Percentiles rank a stretch among this genome's conserved stretches.
Evolutionary conservation across 805 yeast species (phyloP).

Genomic region (Teunomyces cretensis): DNA sequence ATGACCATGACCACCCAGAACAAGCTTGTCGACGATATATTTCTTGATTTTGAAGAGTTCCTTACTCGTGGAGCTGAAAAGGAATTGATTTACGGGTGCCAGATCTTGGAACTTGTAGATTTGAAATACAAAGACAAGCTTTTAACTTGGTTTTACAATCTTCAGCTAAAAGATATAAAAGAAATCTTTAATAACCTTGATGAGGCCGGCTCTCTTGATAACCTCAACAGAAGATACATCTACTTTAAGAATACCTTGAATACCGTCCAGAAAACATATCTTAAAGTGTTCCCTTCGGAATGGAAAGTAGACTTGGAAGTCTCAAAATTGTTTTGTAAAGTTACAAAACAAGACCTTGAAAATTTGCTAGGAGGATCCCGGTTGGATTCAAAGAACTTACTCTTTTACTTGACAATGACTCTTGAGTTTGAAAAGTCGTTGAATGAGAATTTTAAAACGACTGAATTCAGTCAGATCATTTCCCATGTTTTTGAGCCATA

Average conservation of each 20-base stretch:
- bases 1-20: slow-evolving; percentile 59
- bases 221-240: slow-evolving; percentile 75
- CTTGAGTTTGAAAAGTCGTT: slow-evolving; percentile 80
- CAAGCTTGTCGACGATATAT: slow-evolving; percentile 64
- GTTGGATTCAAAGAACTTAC: slow-evolving; percentile 61
- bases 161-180: slow-evolving; percentile 69
- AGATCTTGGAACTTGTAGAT: slow-evolving; percentile 66
- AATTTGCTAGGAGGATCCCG: slow-evolving; percentile 46
- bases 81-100: slow-evolving; percentile 61
- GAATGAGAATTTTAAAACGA: slow-evolving; percentile 58
- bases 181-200: slow-evolving; percentile 75
- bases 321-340: slow-evolving; percentile 60
- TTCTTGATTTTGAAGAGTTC: slow-evolving; percentile 64
- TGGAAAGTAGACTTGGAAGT: slow-evolving; percentile 74
- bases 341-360: slow-evolving; percentile 67
- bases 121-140: slow-evolving; percentile 56
- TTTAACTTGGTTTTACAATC: slow-evolving; percentile 69
- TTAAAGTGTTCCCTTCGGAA: slow-evolving; percentile 57
- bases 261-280: slow-evolving; percentile 52
- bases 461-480: slow-evolving; percentile 50
- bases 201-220: slow-evolving; percentile 94
- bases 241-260: slow-evolving; percentile 67
- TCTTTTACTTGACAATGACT: slow-evolving; percentile 71
- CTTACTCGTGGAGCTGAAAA: slow-evolving; percentile 15
- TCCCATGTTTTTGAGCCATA: slow-evolving; percentile 77